Evolutionary conservation across 169 alveolate species (phyloP).

Genomic region (Plasmodium berghei): DNA sequence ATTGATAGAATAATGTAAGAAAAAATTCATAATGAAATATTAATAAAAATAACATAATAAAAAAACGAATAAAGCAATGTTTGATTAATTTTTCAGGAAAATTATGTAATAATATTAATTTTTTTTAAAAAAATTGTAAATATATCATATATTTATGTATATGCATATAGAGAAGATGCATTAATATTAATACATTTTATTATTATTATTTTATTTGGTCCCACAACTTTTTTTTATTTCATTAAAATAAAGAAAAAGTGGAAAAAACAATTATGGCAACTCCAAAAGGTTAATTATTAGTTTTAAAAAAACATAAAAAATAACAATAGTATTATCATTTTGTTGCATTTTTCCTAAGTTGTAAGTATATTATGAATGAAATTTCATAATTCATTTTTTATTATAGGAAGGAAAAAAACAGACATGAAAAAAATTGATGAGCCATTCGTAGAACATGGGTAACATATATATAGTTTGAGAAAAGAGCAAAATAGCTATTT

Average conservation of each 20-base stretch:
- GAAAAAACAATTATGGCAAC: conserved; percentile 4
- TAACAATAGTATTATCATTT: not conserved
- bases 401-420: conserved; percentile 48
- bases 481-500: not conserved
- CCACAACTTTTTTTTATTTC: too few relatives aligned
- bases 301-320: not conserved
- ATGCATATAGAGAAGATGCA: too few relatives aligned
- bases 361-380: not conserved
- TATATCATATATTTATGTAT: too few relatives aligned
- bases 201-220: too few relatives aligned
- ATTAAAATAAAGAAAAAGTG: not conserved
- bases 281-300: not conserved
- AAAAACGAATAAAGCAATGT: too few relatives aligned
- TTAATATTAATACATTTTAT: too few relatives aligned
- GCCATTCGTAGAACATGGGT: conserved; percentile 26
- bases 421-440: conserved; percentile 67
- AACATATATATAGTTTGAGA: not conserved
- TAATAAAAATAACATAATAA: too few relatives aligned
- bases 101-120: too few relatives aligned
- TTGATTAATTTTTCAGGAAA: too few relatives aligned
- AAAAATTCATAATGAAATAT: too few relatives aligned
- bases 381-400: not conserved
- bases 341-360: not conserved
- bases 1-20: too few relatives aligned
- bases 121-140: too few relatives aligned